These are phyloP conservation scores for Poronia punctata DNA, from an alignment of 495 filamentous ascomycete genomes.

Conservation along the genomic window DNA sequence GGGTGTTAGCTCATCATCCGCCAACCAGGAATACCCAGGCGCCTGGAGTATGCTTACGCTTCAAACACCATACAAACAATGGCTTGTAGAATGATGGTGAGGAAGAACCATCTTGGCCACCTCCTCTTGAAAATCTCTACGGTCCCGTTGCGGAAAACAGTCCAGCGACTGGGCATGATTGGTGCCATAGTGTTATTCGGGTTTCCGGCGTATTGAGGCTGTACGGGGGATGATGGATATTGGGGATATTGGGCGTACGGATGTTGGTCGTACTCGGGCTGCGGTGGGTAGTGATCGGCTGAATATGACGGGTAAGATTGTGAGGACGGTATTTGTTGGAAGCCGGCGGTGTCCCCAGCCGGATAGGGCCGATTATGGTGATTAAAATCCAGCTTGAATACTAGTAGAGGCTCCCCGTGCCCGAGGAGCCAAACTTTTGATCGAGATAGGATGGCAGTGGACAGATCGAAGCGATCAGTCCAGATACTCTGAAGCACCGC, in stretches of 20 bases:
- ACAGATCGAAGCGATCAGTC: no score
- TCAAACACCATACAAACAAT: slow-evolving; percentile 74
- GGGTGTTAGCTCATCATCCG: neutral
- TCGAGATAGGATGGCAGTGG: slow-evolving; percentile 1
- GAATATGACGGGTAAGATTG: slow-evolving; percentile 15
- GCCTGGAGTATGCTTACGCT: slow-evolving; percentile 52
- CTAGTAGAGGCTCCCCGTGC: slow-evolving; percentile 17
- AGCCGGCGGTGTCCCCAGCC: slow-evolving; percentile 23
- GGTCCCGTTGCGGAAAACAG: slow-evolving; percentile 23
- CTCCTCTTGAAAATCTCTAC: slow-evolving; percentile 55
- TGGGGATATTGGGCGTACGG: slow-evolving; percentile 17
- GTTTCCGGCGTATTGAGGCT: slow-evolving; percentile 36
- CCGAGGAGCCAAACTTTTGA: slow-evolving; percentile 19
- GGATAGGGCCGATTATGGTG: slow-evolving; percentile 18
- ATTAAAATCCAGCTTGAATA: slow-evolving; percentile 26
- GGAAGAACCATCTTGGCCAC: slow-evolving; percentile 86
- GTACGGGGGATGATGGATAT: slow-evolving; percentile 7
- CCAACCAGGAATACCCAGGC: no score
- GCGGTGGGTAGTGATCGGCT: slow-evolving; percentile 13
- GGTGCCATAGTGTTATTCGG: slow-evolving; percentile 37
- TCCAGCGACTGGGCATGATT: slow-evolving; percentile 12
- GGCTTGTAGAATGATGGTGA: slow-evolving; percentile 68
- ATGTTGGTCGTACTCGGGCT: slow-evolving; percentile 19
- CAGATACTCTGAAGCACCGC: no score
- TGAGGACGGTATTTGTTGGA: slow-evolving; percentile 24